Evolutionary conservation across 768 basidiomycete genomes (phyloP), one percentile per base, ranked within the genome.

Genomic region (Lepiota subincarnata): DNA sequence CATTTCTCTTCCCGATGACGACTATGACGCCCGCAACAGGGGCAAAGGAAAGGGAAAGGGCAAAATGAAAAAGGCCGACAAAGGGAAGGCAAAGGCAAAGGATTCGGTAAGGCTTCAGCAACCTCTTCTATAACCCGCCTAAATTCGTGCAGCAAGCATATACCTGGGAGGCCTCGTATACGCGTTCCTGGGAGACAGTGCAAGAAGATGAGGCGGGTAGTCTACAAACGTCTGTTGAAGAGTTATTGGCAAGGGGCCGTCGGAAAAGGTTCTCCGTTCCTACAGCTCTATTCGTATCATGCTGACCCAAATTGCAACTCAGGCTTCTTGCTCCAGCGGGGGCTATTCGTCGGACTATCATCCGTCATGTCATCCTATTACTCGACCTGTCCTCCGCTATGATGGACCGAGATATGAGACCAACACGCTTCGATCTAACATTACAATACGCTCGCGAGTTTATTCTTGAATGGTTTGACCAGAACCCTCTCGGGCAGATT

Each of bases 401-500:
- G 93, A 80, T 83, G 70, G 97, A 98, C 69, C 83, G 94, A 24
- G 97, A 99, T 70, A 91, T 96, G 86, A 82, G 96, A 5, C 93
- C 95, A 10, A 93, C 91, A 18, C 82, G 97, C 53, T 95, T 96
- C 60, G 95, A 97, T 64, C 69, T 99, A 28, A 87, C 86, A 62
- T 71, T 98, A 40, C 87, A 94, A 63, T 96, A 95, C 65, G 82
- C 93, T 12, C 81, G 93, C 54, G 91, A 92, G 61, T 99, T 98
- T 60, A 79, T 98, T 24, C 74, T 80, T 6, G 97, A 99, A 67
- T 99, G 96, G 95, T 99, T 98, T 68, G 97, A 99, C 70, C 97
- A 98, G 72, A 99, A 99, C 64, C 97, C 97, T 1, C 77, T 99
- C 11, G 95, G 96, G 18, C 97, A 98, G 70, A 91, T 99, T 58